A percentile compares a stretch with the other conserved stretches of the same genome.
Conservation (phyloP, 306 rosid genomes). For the Alnus rubra region DNA sequence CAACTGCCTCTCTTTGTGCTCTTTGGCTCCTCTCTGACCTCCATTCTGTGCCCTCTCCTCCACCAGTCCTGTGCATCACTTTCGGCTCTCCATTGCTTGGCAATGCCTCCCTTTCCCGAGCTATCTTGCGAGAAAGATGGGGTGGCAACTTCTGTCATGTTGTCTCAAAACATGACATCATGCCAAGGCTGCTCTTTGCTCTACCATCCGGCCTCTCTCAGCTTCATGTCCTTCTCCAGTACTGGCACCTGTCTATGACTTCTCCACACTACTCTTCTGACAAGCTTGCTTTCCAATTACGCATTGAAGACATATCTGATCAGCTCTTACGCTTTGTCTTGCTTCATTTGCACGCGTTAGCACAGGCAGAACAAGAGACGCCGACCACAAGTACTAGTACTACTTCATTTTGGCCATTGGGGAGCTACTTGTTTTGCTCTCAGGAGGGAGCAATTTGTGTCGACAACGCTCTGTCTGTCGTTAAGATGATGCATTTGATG, state of each 20-base stretch:
- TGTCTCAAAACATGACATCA: slow-evolving; percentile 72
- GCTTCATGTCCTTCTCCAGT: slow-evolving; percentile 49
- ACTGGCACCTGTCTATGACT: slow-evolving; percentile 66
- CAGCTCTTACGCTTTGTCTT: slow-evolving; percentile 40
- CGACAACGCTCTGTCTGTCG: slow-evolving; percentile 56
- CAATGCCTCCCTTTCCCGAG: slow-evolving; percentile 58
- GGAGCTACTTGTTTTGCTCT: slow-evolving; percentile 68
- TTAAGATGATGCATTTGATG: slow-evolving; percentile 73
- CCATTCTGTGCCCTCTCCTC: slow-evolving; percentile 38
- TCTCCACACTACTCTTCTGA: slow-evolving; percentile 31
- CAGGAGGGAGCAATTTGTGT: slow-evolving; percentile 72
- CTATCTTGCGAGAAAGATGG: slow-evolving; percentile 74
- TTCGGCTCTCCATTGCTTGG: slow-evolving; percentile 85
- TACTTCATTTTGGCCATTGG: slow-evolving; percentile 62
- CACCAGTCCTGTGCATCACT: slow-evolving; percentile 62
- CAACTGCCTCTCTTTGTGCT: slow-evolving; percentile 68
- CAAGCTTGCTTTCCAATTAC: slow-evolving; percentile 37
- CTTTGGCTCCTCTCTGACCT: slow-evolving; percentile 72
- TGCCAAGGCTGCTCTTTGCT: slow-evolving; percentile 80
- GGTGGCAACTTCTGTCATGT: slow-evolving; percentile 75
- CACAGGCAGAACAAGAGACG: slow-evolving; percentile 39
- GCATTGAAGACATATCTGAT: slow-evolving; percentile 43
- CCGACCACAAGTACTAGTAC: background rate
- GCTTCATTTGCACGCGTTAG: slow-evolving; percentile 44
- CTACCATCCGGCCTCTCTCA: slow-evolving; percentile 38